phyloP scores from a whole-genome alignment of 441 rosid species.

The Hura crepitans region DNA sequence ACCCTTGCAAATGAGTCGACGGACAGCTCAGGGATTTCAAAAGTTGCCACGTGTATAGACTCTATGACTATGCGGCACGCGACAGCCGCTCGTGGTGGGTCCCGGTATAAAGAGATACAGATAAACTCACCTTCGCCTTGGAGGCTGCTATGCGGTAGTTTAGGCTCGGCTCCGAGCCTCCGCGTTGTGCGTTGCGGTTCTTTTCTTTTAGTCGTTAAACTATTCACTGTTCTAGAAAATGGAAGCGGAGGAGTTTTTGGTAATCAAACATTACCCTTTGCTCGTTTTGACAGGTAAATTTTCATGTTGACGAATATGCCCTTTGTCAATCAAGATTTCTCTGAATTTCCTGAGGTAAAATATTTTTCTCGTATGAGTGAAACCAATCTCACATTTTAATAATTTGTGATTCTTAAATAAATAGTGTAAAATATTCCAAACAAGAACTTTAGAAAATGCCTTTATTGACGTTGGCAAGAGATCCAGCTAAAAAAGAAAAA shows the following conservation, averaged over 20 bases:
- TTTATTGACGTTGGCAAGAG: too few relatives aligned
- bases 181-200: background rate
- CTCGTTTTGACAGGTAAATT: background rate
- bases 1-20: conserved; percentile 22
- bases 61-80: conserved; percentile 61
- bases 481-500: too few relatives aligned
- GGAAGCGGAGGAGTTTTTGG: background rate
- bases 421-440: too few relatives aligned
- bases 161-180: conserved; percentile 21
- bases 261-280: background rate
- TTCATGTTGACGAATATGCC: background rate
- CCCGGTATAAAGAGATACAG: conserved; percentile 12
- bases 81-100: conserved; percentile 52
- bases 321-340: background rate
- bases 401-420: too few relatives aligned
- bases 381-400: too few relatives aligned
- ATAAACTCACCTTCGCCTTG: background rate
- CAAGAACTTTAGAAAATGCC: too few relatives aligned
- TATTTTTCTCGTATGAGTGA: too few relatives aligned
- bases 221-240: background rate
- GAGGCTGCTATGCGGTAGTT: background rate
- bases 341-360: too few relatives aligned
- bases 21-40: conserved; percentile 28
- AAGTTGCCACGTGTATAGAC: conserved; percentile 39
- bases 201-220: too few relatives aligned